These are phyloP conservation scores for Balamuthia mandrillaris DNA, from an alignment of 208 protist species.

Conservation along the genomic window DNA sequence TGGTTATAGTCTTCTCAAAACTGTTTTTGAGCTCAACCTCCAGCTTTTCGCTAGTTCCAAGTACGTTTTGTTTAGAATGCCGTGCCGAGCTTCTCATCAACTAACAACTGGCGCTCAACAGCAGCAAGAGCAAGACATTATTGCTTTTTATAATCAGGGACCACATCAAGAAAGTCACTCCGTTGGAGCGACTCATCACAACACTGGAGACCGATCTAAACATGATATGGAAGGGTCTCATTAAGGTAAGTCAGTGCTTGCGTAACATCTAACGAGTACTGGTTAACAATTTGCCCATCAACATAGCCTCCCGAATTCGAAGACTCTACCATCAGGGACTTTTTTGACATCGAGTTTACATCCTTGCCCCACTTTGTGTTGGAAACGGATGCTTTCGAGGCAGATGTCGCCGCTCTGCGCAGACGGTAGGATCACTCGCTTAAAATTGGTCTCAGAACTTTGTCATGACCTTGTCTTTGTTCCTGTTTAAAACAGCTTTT, in stretches of 20 bases:
- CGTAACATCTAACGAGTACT: neutral
- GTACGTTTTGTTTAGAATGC: slow-evolving; percentile 14
- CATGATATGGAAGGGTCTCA: slow-evolving; percentile 84
- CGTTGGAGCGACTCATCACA: slow-evolving; percentile 67
- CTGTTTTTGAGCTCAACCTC: slow-evolving; percentile 92
- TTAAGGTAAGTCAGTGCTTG: slow-evolving; percentile 39
- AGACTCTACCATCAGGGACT: slow-evolving; percentile 51
- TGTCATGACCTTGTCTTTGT: slow-evolving; percentile 31
- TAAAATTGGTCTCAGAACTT: neutral
- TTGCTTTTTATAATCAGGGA: slow-evolving; percentile 93
- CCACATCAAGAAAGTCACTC: slow-evolving; percentile 81
- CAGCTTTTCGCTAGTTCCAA: slow-evolving; percentile 85
- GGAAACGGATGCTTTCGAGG: slow-evolving; percentile 46
- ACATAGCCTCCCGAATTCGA: slow-evolving; percentile 62
- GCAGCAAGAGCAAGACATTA: slow-evolving; percentile 80
- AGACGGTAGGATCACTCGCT: neutral
- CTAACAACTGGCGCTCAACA: too few species aligned
- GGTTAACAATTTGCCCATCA: neutral
- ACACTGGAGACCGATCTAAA: slow-evolving; percentile 85
- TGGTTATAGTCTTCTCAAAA: slow-evolving; percentile 90
- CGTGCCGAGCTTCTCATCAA: neutral
- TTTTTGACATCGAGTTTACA: slow-evolving; percentile 75
- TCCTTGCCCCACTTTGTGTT: slow-evolving; percentile 67
- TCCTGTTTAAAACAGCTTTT: slow-evolving; percentile 52
- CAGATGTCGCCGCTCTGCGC: neutral